Evolutionary conservation across 306 rosid species (phyloP).

Genomic region (Cucurbita moschata): DNA sequence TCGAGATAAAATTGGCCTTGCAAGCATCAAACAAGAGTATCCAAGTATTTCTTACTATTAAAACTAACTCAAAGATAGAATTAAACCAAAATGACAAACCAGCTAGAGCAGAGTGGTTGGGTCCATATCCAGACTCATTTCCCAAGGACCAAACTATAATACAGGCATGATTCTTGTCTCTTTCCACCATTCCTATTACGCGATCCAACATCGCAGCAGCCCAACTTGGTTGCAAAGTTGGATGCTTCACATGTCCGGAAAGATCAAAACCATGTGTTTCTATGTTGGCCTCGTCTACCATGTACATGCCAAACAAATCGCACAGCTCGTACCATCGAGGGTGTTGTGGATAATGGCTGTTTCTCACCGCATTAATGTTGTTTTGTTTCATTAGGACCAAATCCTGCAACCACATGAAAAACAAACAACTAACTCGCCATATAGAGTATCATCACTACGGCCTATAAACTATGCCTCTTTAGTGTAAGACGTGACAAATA

Average conservation of each 20-base stretch:
- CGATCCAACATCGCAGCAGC: constrained; percentile 93
- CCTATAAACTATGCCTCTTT: neutral
- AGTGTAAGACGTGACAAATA: neutral
- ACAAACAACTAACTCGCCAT: constrained; percentile 1
- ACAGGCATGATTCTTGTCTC: constrained; percentile 90
- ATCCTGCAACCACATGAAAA: constrained; percentile 38
- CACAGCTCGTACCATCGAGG: constrained; percentile 95
- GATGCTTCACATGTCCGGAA: constrained; percentile 65
- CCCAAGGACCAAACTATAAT: constrained; percentile 85
- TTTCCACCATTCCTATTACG: constrained; percentile 94
- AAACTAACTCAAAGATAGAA: neutral
- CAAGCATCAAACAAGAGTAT: neutral
- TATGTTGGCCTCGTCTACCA: constrained; percentile 97
- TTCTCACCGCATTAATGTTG: constrained; percentile 89
- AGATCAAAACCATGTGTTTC: constrained; percentile 81
- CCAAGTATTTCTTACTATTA: neutral
- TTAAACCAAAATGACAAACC: constrained; percentile 25
- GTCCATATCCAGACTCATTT: constrained; percentile 89
- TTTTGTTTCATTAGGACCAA: constrained; percentile 80
- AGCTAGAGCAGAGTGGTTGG: constrained; percentile 81
- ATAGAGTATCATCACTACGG: neutral
- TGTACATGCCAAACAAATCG: constrained; percentile 86
- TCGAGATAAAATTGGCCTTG: neutral
- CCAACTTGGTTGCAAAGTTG: constrained; percentile 81
- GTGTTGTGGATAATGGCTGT: constrained; percentile 98